Evolutionary conservation across 1,284 basidiomycete species (phyloP), one percentile per base, ranked within the genome.

Genomic region (Cryptococcus sp.): DNA sequence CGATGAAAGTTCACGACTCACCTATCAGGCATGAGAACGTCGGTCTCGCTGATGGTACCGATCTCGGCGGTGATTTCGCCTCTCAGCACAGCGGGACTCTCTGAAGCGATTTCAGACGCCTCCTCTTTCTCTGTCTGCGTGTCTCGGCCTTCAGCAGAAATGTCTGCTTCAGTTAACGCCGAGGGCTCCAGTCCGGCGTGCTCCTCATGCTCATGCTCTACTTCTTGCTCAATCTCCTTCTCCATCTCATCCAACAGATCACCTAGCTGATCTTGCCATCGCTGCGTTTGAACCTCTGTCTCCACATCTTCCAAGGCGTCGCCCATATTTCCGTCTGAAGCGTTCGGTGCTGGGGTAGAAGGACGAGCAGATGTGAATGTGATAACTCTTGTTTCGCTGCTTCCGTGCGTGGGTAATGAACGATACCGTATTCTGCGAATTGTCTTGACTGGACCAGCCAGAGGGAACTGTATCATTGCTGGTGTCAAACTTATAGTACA

Each of bases 401-500:
- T 16, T 22, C n/a, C 26, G 16, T 17, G 8, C 25, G 53, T n/a
- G 13, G 52, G 47, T 3, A 50, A 3, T 10, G 56, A 50, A 16
- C 57, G 50, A 46, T 62, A 62, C 43, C 50, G 45, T 13, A 62
- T 16, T 44, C 57, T 34, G 16, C 53, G 53, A n/a, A 51, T 41
- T 16, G 41, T 41, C 4, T n/a, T 49, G 6, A 46, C 37, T 19
- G 54, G 26, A 1, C 44, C 51, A 19, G 52, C n/a, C 3, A 58
- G 43, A 23, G 60, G 60, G 29, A 55, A 58, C 41, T 62, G 60
- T 5, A 56, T 52, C 52, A 55, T 55, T 4, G 52, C 56, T 39
- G 55, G 59, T 23, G 59, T 58, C 37, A 61, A 48, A 19, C 59
- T 61, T 26, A 5, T 43, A 7, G 10, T 5, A 6, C 8, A 44